Evolutionary conservation across 768 basidiomycete species (phyloP), one percentile per base, ranked within the genome.

Genomic region (Clathrus columnatus): DNA sequence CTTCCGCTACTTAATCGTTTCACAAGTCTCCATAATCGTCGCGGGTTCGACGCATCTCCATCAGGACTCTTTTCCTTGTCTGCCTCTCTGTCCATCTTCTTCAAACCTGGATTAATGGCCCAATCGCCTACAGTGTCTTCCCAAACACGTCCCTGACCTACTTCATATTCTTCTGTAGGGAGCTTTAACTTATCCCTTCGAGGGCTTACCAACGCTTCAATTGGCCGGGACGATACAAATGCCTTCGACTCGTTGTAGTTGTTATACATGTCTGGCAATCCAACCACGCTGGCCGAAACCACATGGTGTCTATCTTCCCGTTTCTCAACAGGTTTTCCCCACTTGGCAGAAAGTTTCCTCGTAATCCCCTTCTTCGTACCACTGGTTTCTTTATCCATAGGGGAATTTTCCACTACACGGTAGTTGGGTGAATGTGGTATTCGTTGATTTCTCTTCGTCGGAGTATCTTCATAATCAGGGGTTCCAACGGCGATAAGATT

Each of bases 1-100:
- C 74, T 81, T 7, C 82, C 80, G 0, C 79, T 76, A 57, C 83
- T 85, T 57, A 88, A 79, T 41, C 82, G 75, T 65, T 84, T 86
- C 74, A 87, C 75, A 50, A 88, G 63, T 66, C 75, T 83, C 83
- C 83, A 86, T 1, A 86, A 65, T 55, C 54, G 54, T 20, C 54
- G 23, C 27, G 54, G 24, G 28, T 26, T 55, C 29, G 54, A 48
- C 28, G 23, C 24, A 7, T 44, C 51, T n/a, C 11, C 20, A 16
- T 47, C 52, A n/a, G 17, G 23, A 17, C 11, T 46, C 16, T 23
- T 23, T 4, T 3, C 10, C 18, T 55, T 30, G 5, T 24, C 21
- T n/a, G n/a, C 7, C 4, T 36, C 36, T n/a, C n/a, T 11, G n/a
- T 36, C 36, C 36, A 4, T 36, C 36, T 36, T 36, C n/a, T 11